These are phyloP conservation scores for Pythium vanterpoolii DNA, from an alignment of 352 stramenopile genomes.

Conservation along the genomic window DNA sequence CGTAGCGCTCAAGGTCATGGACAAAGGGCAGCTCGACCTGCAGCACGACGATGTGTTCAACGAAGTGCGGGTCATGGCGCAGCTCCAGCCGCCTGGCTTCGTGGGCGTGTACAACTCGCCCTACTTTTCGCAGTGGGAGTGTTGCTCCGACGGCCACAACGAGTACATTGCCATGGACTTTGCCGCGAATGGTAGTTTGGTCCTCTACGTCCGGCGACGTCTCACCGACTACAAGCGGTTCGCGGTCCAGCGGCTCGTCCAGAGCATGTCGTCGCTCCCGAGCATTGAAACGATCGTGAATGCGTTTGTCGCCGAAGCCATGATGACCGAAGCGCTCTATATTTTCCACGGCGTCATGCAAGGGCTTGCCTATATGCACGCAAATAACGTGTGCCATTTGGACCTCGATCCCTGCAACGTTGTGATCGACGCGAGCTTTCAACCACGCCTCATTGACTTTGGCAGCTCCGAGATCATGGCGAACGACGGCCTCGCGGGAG, in stretches of 20 bases:
- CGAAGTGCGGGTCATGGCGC: constrained; percentile 76
- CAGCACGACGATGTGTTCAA: constrained; percentile 77
- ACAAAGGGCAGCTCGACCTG: constrained; percentile 57
- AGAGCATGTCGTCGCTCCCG: constrained; percentile 42
- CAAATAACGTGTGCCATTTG: constrained; percentile 72
- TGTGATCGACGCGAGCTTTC: constrained; percentile 52
- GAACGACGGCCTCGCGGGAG: constrained; percentile 53
- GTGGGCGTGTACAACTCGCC: constrained; percentile 49
- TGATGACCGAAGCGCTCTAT: constrained; percentile 64
- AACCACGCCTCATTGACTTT: constrained; percentile 75
- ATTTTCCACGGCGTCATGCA: constrained; percentile 67
- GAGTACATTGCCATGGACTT: constrained; percentile 83
- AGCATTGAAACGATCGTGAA: constrained; percentile 56
- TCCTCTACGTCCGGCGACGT: constrained; percentile 61
- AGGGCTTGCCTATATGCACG: constrained; percentile 77
- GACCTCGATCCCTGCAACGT: constrained; percentile 82
- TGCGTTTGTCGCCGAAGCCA: constrained; percentile 54
- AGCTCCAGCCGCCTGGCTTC: constrained; percentile 68
- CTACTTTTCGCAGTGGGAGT: constrained; percentile 75
- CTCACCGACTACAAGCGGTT: constrained; percentile 72
- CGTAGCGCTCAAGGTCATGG: constrained; percentile 77
- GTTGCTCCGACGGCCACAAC: constrained; percentile 53
- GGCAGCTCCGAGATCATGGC: constrained; percentile 78
- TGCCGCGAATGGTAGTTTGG: constrained; percentile 59
- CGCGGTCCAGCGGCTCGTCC: constrained; percentile 49